Evolutionary conservation across 257 asterid genomes (phyloP), one percentile per base, ranked within the genome.

Genomic region (Hygrophila difformis): DNA sequence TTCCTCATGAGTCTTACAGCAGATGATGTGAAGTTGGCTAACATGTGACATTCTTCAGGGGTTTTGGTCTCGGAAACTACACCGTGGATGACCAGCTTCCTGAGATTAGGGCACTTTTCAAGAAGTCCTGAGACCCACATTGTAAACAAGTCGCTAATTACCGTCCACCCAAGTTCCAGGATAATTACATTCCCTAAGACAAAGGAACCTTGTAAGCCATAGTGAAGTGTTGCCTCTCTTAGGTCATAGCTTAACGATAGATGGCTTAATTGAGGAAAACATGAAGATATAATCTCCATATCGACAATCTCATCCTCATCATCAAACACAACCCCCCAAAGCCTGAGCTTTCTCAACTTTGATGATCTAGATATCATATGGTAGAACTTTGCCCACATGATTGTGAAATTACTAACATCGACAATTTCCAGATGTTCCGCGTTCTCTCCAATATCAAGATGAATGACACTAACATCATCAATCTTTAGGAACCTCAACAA

Each of bases 381-480:
- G 59, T 73, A 77, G 69, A 84, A 84, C 61, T 81, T 84, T 0
- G 77, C 69, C 95, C 95, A 84, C 77, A 75, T 71, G 61, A 84
- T 75, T 1, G 95, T 81, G 62, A 84, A 84, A 67, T 80, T 84
- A 67, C 86, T 74, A 21, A 84, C 93, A 66, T 84, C 95, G 54
- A 84, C 81, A 49, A 71, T 57, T 65, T 80, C 95, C 6, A 84
- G 77, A 80, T 84, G 69, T 37, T 84, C 89, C 37, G 76, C 67
- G 36, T 68, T 73, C 56, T 84, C 93, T 1, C 93, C 93, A 40
- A 84, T 74, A 57, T 84, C 89, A 18, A 84, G 86, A 65, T 84
- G 95, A 45, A 84, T 77, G 61, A 80, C 95, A 37, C 95, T 84
- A 6, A 84, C 93, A 69, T 80, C 95, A 44, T 84, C 93, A 35